Base-by-base conservation (phyloP, 805 yeast species). In the Yamadazyma endophytica region DNA sequence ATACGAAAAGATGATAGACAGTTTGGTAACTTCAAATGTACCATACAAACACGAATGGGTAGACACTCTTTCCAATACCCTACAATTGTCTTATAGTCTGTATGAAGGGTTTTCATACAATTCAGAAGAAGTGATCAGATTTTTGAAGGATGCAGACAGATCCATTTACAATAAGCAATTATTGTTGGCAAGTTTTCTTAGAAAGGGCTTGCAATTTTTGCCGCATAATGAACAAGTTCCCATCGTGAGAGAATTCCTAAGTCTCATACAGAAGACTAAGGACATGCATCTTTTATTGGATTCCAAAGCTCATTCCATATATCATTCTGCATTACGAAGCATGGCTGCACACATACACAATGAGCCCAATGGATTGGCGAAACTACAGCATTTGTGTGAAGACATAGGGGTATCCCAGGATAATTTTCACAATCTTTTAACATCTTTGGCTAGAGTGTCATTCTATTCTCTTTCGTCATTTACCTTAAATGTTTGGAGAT, bases 1-100 rank as follows among this genome's bases (percentile, higher is more conserved):
- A 5, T 61, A 60, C 35, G 37, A 33, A 25, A 19, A 21, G 6
- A 15, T 40, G 11, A 39, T 56, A 11, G 28, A 29, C 8, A 56
- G 58, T 5, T 24, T 52, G n/a, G 6, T 16, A 8, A 16, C 17
- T 8, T 35, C 11, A 19, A n/a, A n/a, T n/a, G n/a, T n/a, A n/a
- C 31, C 7, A 7, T 11, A 14, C 9, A 19, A 9, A 11, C n/a
- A 22, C 3, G 13, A 29, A 13, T 54, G 58, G 56, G 45, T 50
- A 8, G 61, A 57, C 29, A 33, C 33, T 3, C 38, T 52, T 17
- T 50, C 47, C 29, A 33, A 43, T 2, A 52, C 61, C 1, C 35
- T 53, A 16, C 54, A 50, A 35, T 41, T 56, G 16, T 28, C 43
- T 11, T 17, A 6, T 2, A 32, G 42, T 16, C 27, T 30, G 4